phyloP scores from a whole-genome alignment of 2,329 filamentous ascomycete genomes.

The Monosporascus sp. region DNA sequence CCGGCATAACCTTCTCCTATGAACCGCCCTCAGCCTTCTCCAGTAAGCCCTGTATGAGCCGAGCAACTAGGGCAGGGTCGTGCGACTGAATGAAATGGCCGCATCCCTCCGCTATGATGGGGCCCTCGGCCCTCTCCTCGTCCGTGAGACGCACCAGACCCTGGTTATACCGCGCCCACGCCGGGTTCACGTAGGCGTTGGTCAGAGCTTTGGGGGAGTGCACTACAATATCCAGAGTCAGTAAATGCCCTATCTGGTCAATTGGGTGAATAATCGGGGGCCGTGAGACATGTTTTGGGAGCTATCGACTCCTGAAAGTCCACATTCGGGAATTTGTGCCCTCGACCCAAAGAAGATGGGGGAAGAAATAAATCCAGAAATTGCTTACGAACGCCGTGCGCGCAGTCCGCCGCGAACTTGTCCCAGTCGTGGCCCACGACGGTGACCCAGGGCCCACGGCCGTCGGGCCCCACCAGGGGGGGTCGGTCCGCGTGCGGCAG shows the following conservation, averaged over 20 bases:
- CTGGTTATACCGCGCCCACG: conserved; percentile 49
- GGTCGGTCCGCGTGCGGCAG: conserved; percentile 40
- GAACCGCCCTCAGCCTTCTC: background rate
- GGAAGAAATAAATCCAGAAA: too few species aligned
- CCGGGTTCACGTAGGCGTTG: conserved; percentile 45
- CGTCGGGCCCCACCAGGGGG: conserved; percentile 27
- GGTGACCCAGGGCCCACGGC: conserved; percentile 34
- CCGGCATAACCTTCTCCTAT: too few species aligned
- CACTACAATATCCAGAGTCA: too few species aligned
- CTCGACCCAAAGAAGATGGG: too few species aligned
- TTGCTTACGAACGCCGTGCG: conserved; percentile 22
- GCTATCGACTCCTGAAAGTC: too few species aligned
- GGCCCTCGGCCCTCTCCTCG: conserved; percentile 33
- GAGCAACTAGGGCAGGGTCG: conserved; percentile 39
- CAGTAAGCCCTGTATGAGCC: conserved; percentile 13
- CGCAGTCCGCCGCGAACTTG: conserved; percentile 42
- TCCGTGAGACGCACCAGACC: conserved; percentile 40
- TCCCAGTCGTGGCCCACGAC: conserved; percentile 51
- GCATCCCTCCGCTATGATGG: conserved; percentile 40
- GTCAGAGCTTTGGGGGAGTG: conserved; percentile 31
- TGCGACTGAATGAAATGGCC: conserved; percentile 53
- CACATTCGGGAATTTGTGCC: too few species aligned
- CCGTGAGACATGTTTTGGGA: too few species aligned
- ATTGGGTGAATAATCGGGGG: too few species aligned
- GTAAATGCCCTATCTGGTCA: too few species aligned